Evolutionary conservation across 2,329 filamentous ascomycete genomes (phyloP), one percentile per base, ranked within the genome.

Genomic region (Paracoccidioides lutzii): DNA sequence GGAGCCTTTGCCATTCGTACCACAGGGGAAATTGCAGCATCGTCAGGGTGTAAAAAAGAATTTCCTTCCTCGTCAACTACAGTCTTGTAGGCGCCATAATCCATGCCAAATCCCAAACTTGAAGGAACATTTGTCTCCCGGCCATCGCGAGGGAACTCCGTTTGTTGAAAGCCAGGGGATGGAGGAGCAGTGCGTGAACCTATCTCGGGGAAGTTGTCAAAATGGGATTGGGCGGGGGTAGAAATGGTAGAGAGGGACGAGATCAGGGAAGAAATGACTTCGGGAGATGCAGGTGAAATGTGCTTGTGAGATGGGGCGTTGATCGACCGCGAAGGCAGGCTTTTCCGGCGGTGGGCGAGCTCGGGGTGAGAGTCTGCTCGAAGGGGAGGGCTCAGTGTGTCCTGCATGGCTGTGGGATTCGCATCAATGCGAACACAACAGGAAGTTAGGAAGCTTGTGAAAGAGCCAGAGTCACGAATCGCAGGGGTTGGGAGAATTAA

Each of bases 1-100:
- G 87, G 87, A 6, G 84, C 85, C 68, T 90, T 90, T 37, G 88
- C 81, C 37, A 90, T 95, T 60, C 85, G 84, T 63, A 94, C 80
- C 55, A 91, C 80, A 15, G 90, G 89, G 10, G 88, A 73, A 58
- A 77, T 74, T 37, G 79, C 80, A 44, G 78, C 78, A 71, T 82
- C 78, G 66, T 81, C 78, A 40, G 76, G 72, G 60, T 76, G 74
- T 54, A 77, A 60, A 61, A 75, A 73, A 51, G 74, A 71, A 40
- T 77, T 74, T 51, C 79, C 74, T 46, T 74, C 65, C 10, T 77
- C 65, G 15, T 80, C 75, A 53, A 76, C 76, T 37, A 76, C 71
- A 4, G 78, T 73, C 52, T 78, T 74, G 68, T 81, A 85, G 57
- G 81, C 78, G 57, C 84, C 81, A 77, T 88, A 88, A 66, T 88